These are phyloP conservation scores for Colletotrichum acutatum DNA, from an alignment of 2,329 filamentous ascomycete species.

Conservation along the genomic window DNA sequence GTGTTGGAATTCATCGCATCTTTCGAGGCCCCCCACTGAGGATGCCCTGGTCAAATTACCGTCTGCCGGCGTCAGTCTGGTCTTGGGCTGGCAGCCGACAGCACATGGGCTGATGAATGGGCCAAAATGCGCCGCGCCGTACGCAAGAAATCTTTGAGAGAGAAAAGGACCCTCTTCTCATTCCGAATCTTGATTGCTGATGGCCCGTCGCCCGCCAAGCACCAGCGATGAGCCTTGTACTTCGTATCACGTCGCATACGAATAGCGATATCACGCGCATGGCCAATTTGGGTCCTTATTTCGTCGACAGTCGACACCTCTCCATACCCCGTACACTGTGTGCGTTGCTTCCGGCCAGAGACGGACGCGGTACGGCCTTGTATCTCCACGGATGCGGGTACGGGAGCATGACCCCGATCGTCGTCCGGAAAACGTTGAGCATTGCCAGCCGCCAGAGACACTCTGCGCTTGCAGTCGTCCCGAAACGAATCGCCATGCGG, in stretches of 20 bases:
- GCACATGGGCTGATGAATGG: slow-evolving; percentile 28
- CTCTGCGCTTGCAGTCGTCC: slow-evolving; percentile 11
- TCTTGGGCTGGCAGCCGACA: slow-evolving; percentile 24
- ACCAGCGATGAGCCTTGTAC: slow-evolving; percentile 14
- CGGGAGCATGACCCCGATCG: slow-evolving; percentile 14
- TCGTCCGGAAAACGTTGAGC: slow-evolving; percentile 24
- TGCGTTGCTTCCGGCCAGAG: slow-evolving; percentile 6
- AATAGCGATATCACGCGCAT: neutral
- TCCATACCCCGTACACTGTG: slow-evolving; percentile 15
- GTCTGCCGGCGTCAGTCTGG: slow-evolving; percentile 29
- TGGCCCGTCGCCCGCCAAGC: slow-evolving; percentile 26
- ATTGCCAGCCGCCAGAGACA: slow-evolving; percentile 13
- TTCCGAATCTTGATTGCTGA: slow-evolving; percentile 15
- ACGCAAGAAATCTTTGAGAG: neutral
- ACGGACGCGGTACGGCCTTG: slow-evolving; percentile 18
- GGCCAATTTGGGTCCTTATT: neutral
- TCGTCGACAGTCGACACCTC: neutral
- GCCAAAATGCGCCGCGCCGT: slow-evolving; percentile 14
- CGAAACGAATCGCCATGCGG: slow-evolving; percentile 25
- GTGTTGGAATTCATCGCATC: slow-evolving; percentile 27
- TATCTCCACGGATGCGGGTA: slow-evolving; percentile 1
- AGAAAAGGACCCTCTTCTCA: slow-evolving; percentile 18
- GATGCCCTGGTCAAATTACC: slow-evolving; percentile 17
- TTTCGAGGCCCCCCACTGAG: slow-evolving; percentile 16
- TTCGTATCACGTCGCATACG: slow-evolving; percentile 25